Base-by-base conservation (phyloP, 768 basidiomycete species). In the Pleurotus platypus region DNA sequence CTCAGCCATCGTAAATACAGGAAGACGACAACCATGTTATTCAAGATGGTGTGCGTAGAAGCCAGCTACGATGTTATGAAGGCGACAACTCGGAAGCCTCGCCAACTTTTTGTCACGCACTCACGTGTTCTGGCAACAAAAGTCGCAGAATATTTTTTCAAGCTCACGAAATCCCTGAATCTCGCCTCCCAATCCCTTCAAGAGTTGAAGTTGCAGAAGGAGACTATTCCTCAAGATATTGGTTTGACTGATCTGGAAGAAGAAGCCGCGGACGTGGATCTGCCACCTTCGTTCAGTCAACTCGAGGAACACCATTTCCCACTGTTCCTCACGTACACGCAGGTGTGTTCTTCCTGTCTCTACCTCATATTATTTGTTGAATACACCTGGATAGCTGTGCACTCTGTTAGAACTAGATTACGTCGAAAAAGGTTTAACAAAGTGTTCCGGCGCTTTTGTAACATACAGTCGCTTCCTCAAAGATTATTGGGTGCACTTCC, bases 11-110 rank as follows among this genome's bases (percentile, higher is more conserved):
- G n/a, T 16, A 40, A n/a, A 46, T 49, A 12, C 61, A 88, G 87
- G 0, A 89, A 89, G 76, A 89, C 86, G 0, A 90, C 89, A 0
- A 85, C 87, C 0, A 88, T 90, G 78, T 71, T 90, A 1, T 86
- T 85, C 72, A 89, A 87, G 66, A 89, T 90, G 79, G 73, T 89
- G 2, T 78, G 80, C 1, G 81, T 88, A 5, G 84, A 90, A 60
- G 70, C 78, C 15, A 74, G 80, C 2, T 85, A 78, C 69, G 67
- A 78, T 39, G 58, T 73, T 22, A 67, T 70, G 20, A 67, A 66
- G 8, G 70, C 66, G 13, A 59, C 67, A 2, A 66, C 73, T 39
- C 64, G 70, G 0, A 82, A 78, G 62, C 83, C 85, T 3, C 77
- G 86, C 11, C 89, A 90, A 62, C 66, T 90, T 11, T 90, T 90